These are phyloP conservation scores for Tuber aestivum DNA, from an alignment of 495 filamentous ascomycete species.

Conservation along the genomic window DNA sequence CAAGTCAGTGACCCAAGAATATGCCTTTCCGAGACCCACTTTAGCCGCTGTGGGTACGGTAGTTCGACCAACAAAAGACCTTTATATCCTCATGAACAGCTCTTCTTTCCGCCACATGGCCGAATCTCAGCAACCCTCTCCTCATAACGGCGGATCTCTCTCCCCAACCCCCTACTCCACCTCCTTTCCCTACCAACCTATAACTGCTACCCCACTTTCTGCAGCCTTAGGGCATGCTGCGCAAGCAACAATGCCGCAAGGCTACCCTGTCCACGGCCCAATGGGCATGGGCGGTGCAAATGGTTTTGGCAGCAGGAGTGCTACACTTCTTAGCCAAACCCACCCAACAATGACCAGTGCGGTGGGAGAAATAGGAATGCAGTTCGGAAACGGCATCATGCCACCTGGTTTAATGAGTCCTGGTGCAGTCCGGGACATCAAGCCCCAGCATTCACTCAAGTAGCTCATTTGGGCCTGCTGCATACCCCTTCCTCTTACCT, in stretches of 20 bases:
- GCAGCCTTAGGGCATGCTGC: slow-evolving; percentile 82
- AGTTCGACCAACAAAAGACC: slow-evolving; percentile 39
- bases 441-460: background rate
- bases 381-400: slow-evolving; percentile 19
- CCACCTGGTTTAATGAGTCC: background rate
- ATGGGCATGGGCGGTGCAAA: slow-evolving; percentile 14
- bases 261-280: slow-evolving; percentile 11
- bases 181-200: slow-evolving; percentile 31
- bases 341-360: slow-evolving; percentile 38
- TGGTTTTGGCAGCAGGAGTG: slow-evolving; percentile 30
- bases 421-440: background rate
- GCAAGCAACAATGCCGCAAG: slow-evolving; percentile 70
- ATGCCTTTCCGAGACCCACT: slow-evolving; percentile 37
- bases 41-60: slow-evolving; percentile 39
- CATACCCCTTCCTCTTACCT: background rate
- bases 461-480: background rate
- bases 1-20: slow-evolving; percentile 39
- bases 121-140: slow-evolving; percentile 17
- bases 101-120: slow-evolving; percentile 36
- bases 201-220: slow-evolving; percentile 62
- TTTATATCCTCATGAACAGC: slow-evolving; percentile 40
- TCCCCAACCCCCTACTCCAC: slow-evolving; percentile 22
- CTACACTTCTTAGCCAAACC: slow-evolving; percentile 29
- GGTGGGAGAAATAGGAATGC: slow-evolving; percentile 32
- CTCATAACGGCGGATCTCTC: background rate